These are phyloP conservation scores for Suhomyces panamericanus DNA, from an alignment of 1,139 yeast species.

Conservation along the genomic window DNA sequence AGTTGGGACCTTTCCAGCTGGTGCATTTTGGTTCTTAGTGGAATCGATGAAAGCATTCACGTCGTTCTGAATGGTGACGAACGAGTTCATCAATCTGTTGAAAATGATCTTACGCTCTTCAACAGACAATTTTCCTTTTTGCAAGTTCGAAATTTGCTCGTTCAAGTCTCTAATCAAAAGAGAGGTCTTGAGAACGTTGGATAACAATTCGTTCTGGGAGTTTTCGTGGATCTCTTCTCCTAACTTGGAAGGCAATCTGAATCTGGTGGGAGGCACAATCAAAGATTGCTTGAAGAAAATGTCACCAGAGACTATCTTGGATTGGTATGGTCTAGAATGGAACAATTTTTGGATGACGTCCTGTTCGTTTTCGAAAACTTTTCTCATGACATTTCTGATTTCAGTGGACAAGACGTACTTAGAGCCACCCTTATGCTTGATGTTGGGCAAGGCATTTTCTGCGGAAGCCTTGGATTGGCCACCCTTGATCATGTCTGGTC, in stretches of 20 bases:
- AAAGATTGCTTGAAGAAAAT: constrained; percentile 85
- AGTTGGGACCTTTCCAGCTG: constrained; percentile 68
- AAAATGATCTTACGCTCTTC: constrained; percentile 71
- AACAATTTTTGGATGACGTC: constrained; percentile 61
- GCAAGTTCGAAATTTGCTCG: constrained; percentile 65
- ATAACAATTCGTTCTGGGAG: constrained; percentile 83
- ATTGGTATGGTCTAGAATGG: constrained; percentile 70
- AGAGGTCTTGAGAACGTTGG: constrained; percentile 77
- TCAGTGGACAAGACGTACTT: constrained; percentile 88
- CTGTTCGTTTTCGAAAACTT: constrained; percentile 75
- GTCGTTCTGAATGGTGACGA: constrained; percentile 92
- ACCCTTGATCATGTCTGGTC: constrained; percentile 66
- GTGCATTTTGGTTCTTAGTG: constrained; percentile 78
- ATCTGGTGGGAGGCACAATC: constrained; percentile 95
- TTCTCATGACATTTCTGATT: constrained; percentile 71
- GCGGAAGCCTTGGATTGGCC: constrained; percentile 15
- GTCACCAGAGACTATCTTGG: constrained; percentile 64
- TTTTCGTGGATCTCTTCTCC: constrained; percentile 97
- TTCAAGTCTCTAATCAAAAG: constrained; percentile 84
- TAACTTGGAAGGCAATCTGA: constrained; percentile 92
- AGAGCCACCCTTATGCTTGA: constrained; percentile 66
- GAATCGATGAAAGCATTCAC: constrained; percentile 93
- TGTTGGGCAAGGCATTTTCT: constrained; percentile 34
- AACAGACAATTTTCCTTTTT: constrained; percentile 63
- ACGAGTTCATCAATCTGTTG: constrained; percentile 90